phyloP scores from a whole-genome alignment of 352 stramenopile genomes.

The Phytophthora tentaculata region DNA sequence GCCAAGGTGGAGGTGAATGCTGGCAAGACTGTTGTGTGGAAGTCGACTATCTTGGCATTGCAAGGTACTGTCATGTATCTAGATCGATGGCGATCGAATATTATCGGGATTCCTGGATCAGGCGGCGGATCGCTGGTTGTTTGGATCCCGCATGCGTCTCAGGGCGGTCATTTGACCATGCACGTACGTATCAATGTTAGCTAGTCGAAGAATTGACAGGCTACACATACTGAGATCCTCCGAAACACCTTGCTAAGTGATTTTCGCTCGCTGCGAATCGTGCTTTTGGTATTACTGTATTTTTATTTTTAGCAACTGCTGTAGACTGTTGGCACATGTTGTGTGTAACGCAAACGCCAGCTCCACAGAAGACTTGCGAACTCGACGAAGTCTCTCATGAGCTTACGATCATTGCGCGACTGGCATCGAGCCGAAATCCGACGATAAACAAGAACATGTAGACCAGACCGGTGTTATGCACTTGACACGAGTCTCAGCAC shows the following conservation, averaged over 20 bases:
- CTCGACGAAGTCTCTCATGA: no score
- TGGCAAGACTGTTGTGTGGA: constrained; percentile 12
- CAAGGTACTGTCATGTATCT: constrained; percentile 14
- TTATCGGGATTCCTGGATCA: constrained; percentile 19
- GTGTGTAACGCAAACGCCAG: no score
- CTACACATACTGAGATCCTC: no score
- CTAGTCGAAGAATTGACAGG: neutral
- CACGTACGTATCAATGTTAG: constrained; percentile 17
- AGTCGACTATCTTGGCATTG: neutral
- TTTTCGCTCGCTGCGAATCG: no score
- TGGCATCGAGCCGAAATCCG: neutral
- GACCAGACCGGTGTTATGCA: constrained; percentile 9
- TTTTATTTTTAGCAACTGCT: no score
- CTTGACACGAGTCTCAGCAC: neutral
- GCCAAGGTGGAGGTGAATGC: constrained; percentile 12
- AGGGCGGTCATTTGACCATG: constrained; percentile 15
- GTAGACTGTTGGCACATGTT: no score
- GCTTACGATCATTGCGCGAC: neutral
- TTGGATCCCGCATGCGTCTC: constrained; percentile 14
- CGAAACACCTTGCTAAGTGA: no score
- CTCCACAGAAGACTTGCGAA: no score
- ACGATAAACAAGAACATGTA: no score
- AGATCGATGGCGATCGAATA: constrained; percentile 19
- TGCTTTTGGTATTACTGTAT: no score
- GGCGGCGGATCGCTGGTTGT: constrained; percentile 19